phyloP scores from a whole-genome alignment of 2,329 filamentous ascomycete genomes.

The Cercospora citrullina region DNA sequence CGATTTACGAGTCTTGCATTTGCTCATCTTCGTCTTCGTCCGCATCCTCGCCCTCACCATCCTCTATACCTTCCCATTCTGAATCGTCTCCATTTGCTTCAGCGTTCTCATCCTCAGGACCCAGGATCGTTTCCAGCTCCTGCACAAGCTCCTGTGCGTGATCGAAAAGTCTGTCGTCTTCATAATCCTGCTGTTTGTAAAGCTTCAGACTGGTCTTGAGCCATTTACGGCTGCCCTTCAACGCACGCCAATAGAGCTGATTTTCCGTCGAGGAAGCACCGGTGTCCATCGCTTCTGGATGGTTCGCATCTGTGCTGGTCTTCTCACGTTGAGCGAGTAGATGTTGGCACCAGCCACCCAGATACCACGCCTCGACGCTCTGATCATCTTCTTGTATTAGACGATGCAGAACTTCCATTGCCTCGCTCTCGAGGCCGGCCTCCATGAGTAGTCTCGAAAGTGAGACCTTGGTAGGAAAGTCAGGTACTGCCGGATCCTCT shows the following conservation, averaged over 20 bases:
- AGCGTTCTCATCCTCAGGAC: conserved; percentile 46
- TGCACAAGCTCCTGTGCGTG: conserved; percentile 72
- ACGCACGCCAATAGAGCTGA: conserved; percentile 44
- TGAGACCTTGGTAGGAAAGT: conserved; percentile 82
- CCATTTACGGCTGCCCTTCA: conserved; percentile 79
- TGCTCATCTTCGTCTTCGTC: conserved; percentile 35
- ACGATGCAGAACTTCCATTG: conserved; percentile 79
- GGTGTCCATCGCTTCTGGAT: conserved; percentile 30
- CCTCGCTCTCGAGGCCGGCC: conserved; percentile 79
- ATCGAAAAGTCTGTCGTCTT: conserved; percentile 74
- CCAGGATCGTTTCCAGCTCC: conserved; percentile 46
- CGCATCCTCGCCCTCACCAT: conserved; percentile 40
- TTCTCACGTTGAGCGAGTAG: conserved; percentile 70
- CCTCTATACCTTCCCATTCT: conserved; percentile 41
- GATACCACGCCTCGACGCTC: conserved; percentile 95
- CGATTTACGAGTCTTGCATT: conserved; percentile 33
- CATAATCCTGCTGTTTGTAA: conserved; percentile 78
- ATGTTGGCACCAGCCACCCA: conserved; percentile 91
- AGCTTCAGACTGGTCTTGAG: conserved; percentile 76
- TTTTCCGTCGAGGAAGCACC: conserved; percentile 50
- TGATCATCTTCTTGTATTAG: conserved; percentile 86
- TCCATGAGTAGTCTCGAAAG: conserved; percentile 86
- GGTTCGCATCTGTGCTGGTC: conserved; percentile 21
- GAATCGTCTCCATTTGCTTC: conserved; percentile 44
- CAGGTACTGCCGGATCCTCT: conserved; percentile 71